Evolutionary conservation across 495 filamentous ascomycete genomes (phyloP).

Genomic region (Penicillium odoratum): DNA sequence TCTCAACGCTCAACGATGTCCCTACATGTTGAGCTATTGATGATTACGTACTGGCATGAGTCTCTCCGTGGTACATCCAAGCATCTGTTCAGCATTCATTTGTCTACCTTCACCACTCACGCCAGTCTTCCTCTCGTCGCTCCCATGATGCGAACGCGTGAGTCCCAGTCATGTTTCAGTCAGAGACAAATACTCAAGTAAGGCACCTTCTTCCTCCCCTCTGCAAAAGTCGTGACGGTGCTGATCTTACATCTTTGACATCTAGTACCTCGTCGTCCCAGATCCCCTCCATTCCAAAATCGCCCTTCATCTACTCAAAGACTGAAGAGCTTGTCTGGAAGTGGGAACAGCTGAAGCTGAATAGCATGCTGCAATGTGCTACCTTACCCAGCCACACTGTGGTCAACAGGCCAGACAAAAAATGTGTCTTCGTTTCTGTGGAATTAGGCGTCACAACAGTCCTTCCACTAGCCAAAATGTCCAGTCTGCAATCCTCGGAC

Average conservation of each 20-base stretch:
- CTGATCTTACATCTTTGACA: not conserved
- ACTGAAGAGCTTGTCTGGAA: slow-evolving; percentile 17
- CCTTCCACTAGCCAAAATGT: slow-evolving; percentile 3
- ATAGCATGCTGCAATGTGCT: not conserved
- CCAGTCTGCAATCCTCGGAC: not conserved
- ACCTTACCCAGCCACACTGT: not conserved
- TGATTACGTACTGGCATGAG: not conserved
- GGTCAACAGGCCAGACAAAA: slow-evolving; percentile 3
- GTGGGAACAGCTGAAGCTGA: slow-evolving; percentile 14
- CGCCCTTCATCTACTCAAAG: slow-evolving; percentile 15
- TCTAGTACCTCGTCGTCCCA: not conserved
- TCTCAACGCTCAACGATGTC: not conserved
- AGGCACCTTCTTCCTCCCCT: not conserved
- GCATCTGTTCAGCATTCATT: not conserved
- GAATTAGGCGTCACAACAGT: slow-evolving; percentile 1
- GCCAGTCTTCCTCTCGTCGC: not conserved
- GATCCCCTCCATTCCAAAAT: not conserved
- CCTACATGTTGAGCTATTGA: not conserved
- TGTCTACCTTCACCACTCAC: not conserved
- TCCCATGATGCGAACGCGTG: not conserved
- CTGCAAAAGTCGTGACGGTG: not conserved
- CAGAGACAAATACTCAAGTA: not conserved
- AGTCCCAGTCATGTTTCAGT: not conserved
- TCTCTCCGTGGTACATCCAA: not conserved
- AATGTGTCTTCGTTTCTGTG: slow-evolving; percentile 2